Evolutionary conservation across 176 grass and related monocot genomes (phyloP).

Genomic region (Triticum turgidum): DNA sequence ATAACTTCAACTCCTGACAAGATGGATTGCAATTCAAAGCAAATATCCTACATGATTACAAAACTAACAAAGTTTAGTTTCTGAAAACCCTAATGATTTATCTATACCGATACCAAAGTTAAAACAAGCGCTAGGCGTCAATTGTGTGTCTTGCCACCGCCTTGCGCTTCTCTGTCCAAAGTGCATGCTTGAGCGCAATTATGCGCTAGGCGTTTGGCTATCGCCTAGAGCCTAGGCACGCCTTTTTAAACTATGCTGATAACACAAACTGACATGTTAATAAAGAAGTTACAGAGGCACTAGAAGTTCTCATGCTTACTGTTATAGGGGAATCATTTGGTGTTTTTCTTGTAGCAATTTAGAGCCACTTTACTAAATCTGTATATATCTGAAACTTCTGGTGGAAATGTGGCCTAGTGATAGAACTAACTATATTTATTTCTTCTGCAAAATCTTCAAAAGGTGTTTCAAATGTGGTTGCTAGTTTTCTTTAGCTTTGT

Average conservation of each 20-base stretch:
- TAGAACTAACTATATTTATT: neutral
- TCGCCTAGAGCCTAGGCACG: too few relatives aligned
- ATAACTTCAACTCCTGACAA: conserved; percentile 3
- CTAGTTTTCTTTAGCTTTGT: neutral
- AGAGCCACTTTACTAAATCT: neutral
- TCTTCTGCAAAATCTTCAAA: neutral
- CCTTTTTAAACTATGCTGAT: neutral
- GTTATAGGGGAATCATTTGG: conserved; percentile 12
- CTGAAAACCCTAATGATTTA: neutral
- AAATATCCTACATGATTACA: neutral
- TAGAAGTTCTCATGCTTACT: neutral
- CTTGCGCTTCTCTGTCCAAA: too few relatives aligned
- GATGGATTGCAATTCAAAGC: neutral
- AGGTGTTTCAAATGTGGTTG: neutral
- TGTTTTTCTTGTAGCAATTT: neutral
- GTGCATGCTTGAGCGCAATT: too few relatives aligned
- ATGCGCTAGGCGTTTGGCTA: too few relatives aligned
- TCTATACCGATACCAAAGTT: neutral
- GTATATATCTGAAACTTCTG: neutral
- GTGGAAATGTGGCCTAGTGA: neutral
- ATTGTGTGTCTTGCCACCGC: too few relatives aligned
- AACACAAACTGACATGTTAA: conserved; percentile 6
- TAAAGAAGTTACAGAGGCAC: conserved; percentile 7
- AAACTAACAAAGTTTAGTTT: neutral
- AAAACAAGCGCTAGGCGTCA: too few relatives aligned